A percentile compares a stretch with the other conserved stretches of the same genome.
phyloP scores from a whole-genome alignment of 1,284 basidiomycete species.

The Austroboletus novae-zelandiae region DNA sequence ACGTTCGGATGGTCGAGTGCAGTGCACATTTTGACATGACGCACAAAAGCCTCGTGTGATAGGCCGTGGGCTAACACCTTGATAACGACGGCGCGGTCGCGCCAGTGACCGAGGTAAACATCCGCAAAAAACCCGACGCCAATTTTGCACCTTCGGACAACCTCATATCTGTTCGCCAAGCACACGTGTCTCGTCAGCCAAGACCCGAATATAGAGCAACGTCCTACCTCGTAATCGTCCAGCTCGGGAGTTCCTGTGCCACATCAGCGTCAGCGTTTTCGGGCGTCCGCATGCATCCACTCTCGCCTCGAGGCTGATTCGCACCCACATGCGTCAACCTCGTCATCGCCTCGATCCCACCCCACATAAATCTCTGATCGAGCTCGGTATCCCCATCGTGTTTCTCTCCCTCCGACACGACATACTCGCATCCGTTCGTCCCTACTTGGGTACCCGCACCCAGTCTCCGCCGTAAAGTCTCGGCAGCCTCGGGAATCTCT shows the following conservation, averaged over 20 bases:
- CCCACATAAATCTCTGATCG: constrained; percentile 47
- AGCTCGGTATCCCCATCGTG: constrained; percentile 9
- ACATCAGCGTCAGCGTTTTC: constrained; percentile 16
- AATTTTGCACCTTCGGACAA: constrained; percentile 60
- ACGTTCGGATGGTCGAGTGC: constrained; percentile 52
- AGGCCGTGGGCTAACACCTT: constrained; percentile 52
- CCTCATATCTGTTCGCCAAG: constrained; percentile 48
- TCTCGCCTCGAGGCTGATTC: neutral
- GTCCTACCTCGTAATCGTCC: constrained; percentile 65
- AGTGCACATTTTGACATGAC: constrained; percentile 53
- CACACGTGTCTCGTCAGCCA: neutral
- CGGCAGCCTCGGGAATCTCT: constrained; percentile 78
- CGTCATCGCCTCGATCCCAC: constrained; percentile 48
- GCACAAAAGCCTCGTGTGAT: constrained; percentile 48
- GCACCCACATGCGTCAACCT: constrained; percentile 35
- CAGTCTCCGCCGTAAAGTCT: constrained; percentile 45
- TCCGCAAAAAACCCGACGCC: constrained; percentile 69
- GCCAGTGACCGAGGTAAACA: constrained; percentile 68
- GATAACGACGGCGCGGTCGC: constrained; percentile 55
- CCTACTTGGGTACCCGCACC: neutral
- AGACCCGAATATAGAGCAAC: too few species aligned
- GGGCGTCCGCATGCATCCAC: too few species aligned
- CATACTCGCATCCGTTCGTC: neutral
- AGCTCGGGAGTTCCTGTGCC: constrained; percentile 51
- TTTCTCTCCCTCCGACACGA: neutral